Evolutionary conservation across 2,329 filamentous ascomycete species (phyloP), one percentile per base, ranked within the genome.

Genomic region (Bipolaris zeicola): DNA sequence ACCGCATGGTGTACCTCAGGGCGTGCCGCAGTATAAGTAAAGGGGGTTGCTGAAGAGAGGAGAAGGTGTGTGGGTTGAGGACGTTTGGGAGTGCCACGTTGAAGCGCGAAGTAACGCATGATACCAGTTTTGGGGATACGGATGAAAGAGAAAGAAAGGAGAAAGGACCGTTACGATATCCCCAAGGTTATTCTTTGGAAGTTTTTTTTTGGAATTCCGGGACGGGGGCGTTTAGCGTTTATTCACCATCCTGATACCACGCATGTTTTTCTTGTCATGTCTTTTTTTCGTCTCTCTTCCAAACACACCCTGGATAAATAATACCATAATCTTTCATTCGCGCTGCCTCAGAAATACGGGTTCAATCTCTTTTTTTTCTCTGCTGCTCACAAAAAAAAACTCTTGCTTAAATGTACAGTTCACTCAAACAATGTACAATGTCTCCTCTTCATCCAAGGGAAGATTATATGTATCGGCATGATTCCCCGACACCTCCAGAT

Each of bases 11-110:
- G 20, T 58, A 16, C 60, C 60, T 8, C 50, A 43, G 26, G 61
- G 63, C 0, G 61, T 61, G 36, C 60, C 61, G 43, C 58, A 63
- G 55, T 61, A 64, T 55, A 61, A 58, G 44, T 61, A 43, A 10
- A 2, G 28, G 13, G 44, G 31, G 20, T 14, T 20, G 20, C 3
- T 20, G 20, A 10, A 14, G 10, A 22, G 3, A 20, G 5, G 6
- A 3, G 26, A 8, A n/a, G 28, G 24, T 28, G 26, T 20, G 26
- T 11, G 6, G n/a, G 20, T 22, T 8, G 22, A 38, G 34, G 36
- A 14, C 3, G 22, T 28, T 39, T 18, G 11, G 14, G 34, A 22
- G 6, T 49, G 43, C 8, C 10, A n/a, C 5, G 14, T 43, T 11
- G 10, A 11, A 36, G 10, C 13, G 28, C 28, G 26, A 3, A 34